These are phyloP conservation scores for Tuctoria greenei DNA, from an alignment of 176 grass and related monocot genomes.

Conservation along the genomic window DNA sequence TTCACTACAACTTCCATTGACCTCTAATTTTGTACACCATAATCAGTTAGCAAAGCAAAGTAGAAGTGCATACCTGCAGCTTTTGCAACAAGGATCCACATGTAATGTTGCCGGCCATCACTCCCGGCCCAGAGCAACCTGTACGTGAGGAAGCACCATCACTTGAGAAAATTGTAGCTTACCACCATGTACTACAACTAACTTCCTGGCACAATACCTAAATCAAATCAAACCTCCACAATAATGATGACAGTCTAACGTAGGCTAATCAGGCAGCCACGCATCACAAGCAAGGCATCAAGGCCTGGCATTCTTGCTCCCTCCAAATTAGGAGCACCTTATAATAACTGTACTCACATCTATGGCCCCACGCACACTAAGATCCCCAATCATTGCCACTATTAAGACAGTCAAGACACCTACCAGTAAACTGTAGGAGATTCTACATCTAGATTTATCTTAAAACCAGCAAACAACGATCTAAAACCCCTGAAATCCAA, in stretches of 20 bases:
- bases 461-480: constrained; percentile 12
- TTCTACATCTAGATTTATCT: constrained; percentile 28
- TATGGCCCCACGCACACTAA: constrained; percentile 3
- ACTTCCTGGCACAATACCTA: neutral
- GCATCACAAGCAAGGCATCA: neutral
- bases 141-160: constrained; percentile 26
- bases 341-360: constrained; percentile 1
- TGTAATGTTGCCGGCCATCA: constrained; percentile 67
- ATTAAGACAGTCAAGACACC: neutral
- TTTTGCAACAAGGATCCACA: constrained; percentile 96
- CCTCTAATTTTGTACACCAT: too few relatives aligned
- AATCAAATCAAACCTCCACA: neutral
- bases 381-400: constrained; percentile 25
- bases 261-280: constrained; percentile 5
- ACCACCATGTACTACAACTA: neutral
- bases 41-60: neutral
- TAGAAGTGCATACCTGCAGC: constrained; percentile 55
- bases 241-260: constrained; percentile 6
- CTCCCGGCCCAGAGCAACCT: constrained; percentile 47
- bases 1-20: too few relatives aligned
- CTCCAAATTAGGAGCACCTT: constrained; percentile 2
- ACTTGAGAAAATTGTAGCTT: neutral
- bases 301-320: neutral
- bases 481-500: constrained; percentile 5
- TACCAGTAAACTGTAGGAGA: neutral